Evolutionary conservation across 23 red algal genomes (phyloP).

Genomic region (Gracilaria gracilis): DNA sequence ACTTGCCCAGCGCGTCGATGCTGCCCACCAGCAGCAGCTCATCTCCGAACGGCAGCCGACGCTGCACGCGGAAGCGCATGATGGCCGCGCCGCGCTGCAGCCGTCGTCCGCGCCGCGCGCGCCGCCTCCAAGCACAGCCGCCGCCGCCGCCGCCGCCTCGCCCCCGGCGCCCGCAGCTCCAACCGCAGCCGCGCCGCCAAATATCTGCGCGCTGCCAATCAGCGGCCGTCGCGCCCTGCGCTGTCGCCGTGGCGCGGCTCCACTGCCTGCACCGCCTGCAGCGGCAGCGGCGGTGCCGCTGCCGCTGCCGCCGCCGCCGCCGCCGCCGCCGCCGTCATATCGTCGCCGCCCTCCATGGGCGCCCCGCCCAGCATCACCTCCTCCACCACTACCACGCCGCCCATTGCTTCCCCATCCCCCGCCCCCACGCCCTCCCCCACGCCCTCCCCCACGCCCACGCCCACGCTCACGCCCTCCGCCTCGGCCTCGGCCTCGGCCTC

Average conservation of each 20-base stretch:
- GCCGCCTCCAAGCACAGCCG: background rate
- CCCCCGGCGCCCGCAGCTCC: background rate
- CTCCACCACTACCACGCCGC: too few species aligned
- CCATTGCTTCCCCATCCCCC: background rate
- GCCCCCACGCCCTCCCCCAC: constrained; percentile 1
- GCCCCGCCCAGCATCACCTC: too few species aligned
- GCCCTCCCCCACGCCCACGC: background rate
- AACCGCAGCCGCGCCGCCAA: too few species aligned
- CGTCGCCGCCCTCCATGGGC: constrained; percentile 15
- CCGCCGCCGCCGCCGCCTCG: background rate
- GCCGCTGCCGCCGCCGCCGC: background rate
- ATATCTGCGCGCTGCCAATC: constrained; percentile 2
- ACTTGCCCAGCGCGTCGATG: constrained; percentile 11
- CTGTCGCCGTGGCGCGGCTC: too few species aligned
- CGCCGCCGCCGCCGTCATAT: background rate
- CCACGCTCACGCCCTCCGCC: background rate
- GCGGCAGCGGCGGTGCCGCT: background rate
- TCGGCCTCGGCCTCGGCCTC: background rate
- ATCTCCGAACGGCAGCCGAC: constrained; percentile 29
- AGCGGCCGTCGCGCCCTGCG: background rate
- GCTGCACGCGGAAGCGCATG: constrained; percentile 53
- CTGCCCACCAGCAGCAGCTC: constrained; percentile 49
- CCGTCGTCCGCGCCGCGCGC: background rate
- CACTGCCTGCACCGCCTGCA: background rate
- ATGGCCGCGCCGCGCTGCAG: background rate